Conservation (phyloP, 305 asterid genomes). For the Fraxinus paxiana region DNA sequence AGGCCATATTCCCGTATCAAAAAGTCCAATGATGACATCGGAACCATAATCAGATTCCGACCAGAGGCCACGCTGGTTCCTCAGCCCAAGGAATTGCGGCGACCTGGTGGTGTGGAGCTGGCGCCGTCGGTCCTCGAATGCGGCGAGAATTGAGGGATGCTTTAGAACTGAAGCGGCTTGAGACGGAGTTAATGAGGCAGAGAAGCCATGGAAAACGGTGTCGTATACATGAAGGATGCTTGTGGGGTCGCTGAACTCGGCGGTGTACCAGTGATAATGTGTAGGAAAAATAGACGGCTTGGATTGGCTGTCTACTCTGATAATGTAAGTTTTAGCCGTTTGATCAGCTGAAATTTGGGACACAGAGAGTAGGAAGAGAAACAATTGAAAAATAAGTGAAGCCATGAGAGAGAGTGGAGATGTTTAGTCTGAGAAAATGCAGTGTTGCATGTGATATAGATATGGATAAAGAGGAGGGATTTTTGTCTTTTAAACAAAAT, state of each 20-base stretch:
- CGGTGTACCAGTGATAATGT: slow-evolving; percentile 86
- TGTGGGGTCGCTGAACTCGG: slow-evolving; percentile 62
- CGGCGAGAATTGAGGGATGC: slow-evolving; percentile 69
- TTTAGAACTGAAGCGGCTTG: slow-evolving; percentile 53
- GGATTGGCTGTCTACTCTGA: slow-evolving; percentile 55
- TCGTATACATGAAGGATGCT: slow-evolving; percentile 75
- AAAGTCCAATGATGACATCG: slow-evolving; percentile 68
- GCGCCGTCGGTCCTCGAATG: slow-evolving; percentile 74
- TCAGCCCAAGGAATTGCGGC: slow-evolving; percentile 83
- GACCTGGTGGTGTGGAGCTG: slow-evolving; percentile 86
- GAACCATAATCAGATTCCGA: slow-evolving; percentile 89
- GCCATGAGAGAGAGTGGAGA: slow-evolving; percentile 18
- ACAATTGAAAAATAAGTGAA: slow-evolving; percentile 20
- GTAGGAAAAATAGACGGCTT: slow-evolving; percentile 84
- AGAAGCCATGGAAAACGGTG: slow-evolving; percentile 86
- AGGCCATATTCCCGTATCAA: slow-evolving; percentile 96
- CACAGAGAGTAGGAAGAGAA: slow-evolving; percentile 8
- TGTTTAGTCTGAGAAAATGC: background rate
- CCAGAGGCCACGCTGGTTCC: slow-evolving; percentile 86
- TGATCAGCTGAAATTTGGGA: slow-evolving; percentile 29
- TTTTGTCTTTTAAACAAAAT: slow-evolving; percentile 17
- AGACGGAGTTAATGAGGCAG: slow-evolving; percentile 57
- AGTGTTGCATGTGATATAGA: slow-evolving; percentile 8
- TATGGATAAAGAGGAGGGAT: slow-evolving; percentile 24
- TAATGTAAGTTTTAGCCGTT: slow-evolving; percentile 62